Conservation (phyloP, 495 filamentous ascomycete genomes). For the Parachaetomium inaequale region DNA sequence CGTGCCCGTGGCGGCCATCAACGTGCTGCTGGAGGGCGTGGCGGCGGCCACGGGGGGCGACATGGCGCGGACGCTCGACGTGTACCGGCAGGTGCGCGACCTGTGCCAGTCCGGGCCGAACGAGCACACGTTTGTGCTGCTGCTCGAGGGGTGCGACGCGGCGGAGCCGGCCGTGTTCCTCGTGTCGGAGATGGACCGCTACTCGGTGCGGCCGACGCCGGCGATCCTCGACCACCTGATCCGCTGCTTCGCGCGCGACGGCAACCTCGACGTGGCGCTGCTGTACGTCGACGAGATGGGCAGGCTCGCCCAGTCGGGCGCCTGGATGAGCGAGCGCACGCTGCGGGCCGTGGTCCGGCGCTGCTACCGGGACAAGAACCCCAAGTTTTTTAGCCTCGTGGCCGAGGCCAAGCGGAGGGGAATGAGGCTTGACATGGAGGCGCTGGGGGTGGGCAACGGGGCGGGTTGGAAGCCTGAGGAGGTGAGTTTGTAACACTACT, state of each 20-base stretch:
- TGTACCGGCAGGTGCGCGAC: slow-evolving; percentile 68
- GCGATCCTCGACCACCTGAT: slow-evolving; percentile 68
- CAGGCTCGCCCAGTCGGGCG: slow-evolving; percentile 14
- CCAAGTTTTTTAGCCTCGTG: slow-evolving; percentile 42
- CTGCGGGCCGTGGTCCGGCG: slow-evolving; percentile 40
- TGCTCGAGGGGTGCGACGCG: slow-evolving; percentile 60
- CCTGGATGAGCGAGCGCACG: slow-evolving; percentile 40
- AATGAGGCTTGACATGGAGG: slow-evolving; percentile 24
- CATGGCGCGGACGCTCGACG: slow-evolving; percentile 55
- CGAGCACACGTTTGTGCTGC: slow-evolving; percentile 60
- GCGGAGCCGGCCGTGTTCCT: slow-evolving; percentile 64
- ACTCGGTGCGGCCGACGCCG: slow-evolving; percentile 55
- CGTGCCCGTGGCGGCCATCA: slow-evolving; percentile 56
- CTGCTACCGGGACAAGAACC: slow-evolving; percentile 41
- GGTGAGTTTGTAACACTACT: no score
- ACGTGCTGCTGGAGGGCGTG: slow-evolving; percentile 59
- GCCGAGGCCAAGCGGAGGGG: slow-evolving; percentile 36
- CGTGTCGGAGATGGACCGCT: slow-evolving; percentile 66
- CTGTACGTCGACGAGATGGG: slow-evolving; percentile 55
- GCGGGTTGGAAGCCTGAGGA: neutral
- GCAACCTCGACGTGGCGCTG: slow-evolving; percentile 56
- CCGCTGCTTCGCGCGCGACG: slow-evolving; percentile 55
- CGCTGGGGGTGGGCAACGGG: neutral
- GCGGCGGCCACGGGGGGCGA: slow-evolving; percentile 38
- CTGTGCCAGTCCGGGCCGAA: slow-evolving; percentile 57